phyloP scores from a whole-genome alignment of 345 rosid genomes.

The Reutealis trisperma region DNA sequence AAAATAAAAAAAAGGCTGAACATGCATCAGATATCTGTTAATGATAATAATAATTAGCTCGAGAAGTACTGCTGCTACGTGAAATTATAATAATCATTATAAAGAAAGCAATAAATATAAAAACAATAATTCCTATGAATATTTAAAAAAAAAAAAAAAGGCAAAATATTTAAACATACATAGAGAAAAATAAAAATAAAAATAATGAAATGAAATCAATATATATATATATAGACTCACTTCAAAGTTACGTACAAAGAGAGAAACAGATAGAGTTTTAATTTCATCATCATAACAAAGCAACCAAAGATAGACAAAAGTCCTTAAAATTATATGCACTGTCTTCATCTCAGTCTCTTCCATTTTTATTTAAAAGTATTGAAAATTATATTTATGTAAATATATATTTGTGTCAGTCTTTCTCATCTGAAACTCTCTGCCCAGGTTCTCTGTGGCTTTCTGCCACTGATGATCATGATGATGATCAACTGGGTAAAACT shows the following conservation, averaged over 20 bases:
- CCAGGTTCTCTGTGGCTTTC: slow-evolving; percentile 26
- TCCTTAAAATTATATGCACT: slow-evolving; percentile 21
- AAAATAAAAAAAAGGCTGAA: too few relatives aligned
- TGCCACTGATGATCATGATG: slow-evolving; percentile 14
- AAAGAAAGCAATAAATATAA: too few relatives aligned
- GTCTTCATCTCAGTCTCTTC: slow-evolving; percentile 6
- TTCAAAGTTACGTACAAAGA: not conserved
- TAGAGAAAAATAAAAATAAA: too few relatives aligned
- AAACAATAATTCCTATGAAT: too few relatives aligned
- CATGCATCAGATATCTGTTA: not conserved
- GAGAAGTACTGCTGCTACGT: not conserved
- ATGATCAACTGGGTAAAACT: not conserved
- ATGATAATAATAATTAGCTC: not conserved
- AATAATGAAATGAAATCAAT: not conserved
- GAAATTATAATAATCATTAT: not conserved
- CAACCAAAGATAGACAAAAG: not conserved
- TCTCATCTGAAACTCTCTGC: slow-evolving; percentile 28
- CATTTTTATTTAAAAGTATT: not conserved
- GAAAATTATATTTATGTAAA: too few relatives aligned
- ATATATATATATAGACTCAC: not conserved
- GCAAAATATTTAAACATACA: too few relatives aligned
- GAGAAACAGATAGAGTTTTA: not conserved
- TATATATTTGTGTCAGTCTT: slow-evolving; percentile 27
- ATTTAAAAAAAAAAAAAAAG: too few relatives aligned
- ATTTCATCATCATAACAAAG: not conserved